Evolutionary conservation across 805 yeast genomes (phyloP), one percentile per base, ranked within the genome.

Genomic region (Debaryomyces castellii): DNA sequence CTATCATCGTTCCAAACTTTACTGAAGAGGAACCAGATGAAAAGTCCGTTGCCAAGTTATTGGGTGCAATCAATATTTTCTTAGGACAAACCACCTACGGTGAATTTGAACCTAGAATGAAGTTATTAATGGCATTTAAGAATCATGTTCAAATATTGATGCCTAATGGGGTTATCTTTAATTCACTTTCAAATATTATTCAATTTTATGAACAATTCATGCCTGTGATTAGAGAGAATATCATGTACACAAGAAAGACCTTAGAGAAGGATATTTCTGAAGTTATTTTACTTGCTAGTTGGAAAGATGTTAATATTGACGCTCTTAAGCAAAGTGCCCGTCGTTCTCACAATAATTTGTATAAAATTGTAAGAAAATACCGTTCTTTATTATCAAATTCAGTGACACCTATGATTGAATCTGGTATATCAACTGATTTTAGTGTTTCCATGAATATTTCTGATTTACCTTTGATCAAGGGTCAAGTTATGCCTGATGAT

Each of bases 261-360:
- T 67, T 92, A 28, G 89, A 84, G 47, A 92, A 91, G 59, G 89
- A 89, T 41, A 79, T 94, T 9, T 76, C 82, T 28, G 99, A 94
- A 47, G 84, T 90, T 3, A 89, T 94, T 36, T 67, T 89, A 38
- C 73, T 94, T 12, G 97, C 99, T 1, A 88, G 96, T 57, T 95
- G 98, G 98, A 90, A 91, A 55, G 99, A 94, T 67, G 91, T 90
- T 10, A 95, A 94, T 58, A 81, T 90, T 37, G 95, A 87, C 59
- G 96, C 99, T 0, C 74, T 94, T 57, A 90, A 89, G 54, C 97
- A 91, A 65, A 89, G 97, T 65, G 94, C 99, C 5, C 82, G 89
- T 51, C 80, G 86, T 40, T 90, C 97, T 0, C 99, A 95, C 59
- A 81, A 82, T 51, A 81, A 76, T 54, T 80, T 94, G 43, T 92